Conservation (phyloP, 2,329 filamentous ascomycete genomes). For the Fusarium verrucosum region DNA sequence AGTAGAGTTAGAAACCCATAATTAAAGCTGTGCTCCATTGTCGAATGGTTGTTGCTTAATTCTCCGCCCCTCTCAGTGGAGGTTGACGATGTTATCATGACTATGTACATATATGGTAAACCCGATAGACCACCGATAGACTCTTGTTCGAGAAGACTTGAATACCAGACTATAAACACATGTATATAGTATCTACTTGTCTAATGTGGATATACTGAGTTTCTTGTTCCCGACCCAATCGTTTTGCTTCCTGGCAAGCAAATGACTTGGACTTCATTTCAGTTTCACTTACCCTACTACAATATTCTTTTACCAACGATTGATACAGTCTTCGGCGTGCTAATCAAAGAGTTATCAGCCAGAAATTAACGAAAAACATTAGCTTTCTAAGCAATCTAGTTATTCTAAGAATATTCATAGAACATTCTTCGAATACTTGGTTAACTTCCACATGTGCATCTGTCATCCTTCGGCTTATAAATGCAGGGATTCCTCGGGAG, state of each 20-base stretch:
- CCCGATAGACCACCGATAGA: not conserved
- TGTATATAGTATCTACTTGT: not conserved
- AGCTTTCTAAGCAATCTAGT: not conserved
- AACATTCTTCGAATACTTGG: not conserved
- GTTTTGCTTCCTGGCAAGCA: not conserved
- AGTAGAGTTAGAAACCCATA: not conserved
- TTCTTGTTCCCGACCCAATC: not conserved
- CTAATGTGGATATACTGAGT: accelerated
- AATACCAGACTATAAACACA: not conserved
- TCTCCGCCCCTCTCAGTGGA: slow-evolving; percentile 6
- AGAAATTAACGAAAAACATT: not conserved
- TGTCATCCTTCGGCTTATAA: not conserved
- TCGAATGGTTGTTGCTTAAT: not conserved
- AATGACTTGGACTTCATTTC: too few species aligned
- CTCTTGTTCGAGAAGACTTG: not conserved
- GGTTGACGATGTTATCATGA: not conserved
- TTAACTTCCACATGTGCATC: not conserved
- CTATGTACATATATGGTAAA: too few species aligned
- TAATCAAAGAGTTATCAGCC: not conserved
- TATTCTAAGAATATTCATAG: not conserved
- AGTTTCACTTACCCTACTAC: not conserved
- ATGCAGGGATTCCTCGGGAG: not conserved
- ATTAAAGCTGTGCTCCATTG: not conserved
- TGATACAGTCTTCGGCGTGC: not conserved
- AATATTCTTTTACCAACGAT: not conserved